Evolutionary conservation across 78 protist species (phyloP), one percentile per base, ranked within the genome.

Genomic region (Polysphondylium violaceum): DNA sequence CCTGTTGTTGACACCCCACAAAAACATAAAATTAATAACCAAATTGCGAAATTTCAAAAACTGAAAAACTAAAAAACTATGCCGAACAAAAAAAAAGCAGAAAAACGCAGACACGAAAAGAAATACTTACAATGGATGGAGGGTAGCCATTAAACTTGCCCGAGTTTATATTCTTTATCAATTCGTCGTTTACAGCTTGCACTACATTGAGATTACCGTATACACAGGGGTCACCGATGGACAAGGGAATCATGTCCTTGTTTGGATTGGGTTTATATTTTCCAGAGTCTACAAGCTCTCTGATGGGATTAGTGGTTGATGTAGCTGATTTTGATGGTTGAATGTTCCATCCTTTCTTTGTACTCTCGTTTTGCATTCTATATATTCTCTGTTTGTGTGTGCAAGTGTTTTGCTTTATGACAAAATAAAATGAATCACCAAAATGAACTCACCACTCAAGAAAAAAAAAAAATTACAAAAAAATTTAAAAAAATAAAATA

Each of bases 141-240:
- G 95, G 83, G 75, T 97, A 97, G 19, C 98, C 98, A 74, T 97
- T 95, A 74, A 23, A 63, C 31, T 85, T 92, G 25, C 8, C 14
- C 12, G 75, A 23, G 43, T 81, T 11, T 25, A 94, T 56, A 41
- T 41, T 61, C 19, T 72, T 81, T 38, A 47, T 33, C 23, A 94
- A 40, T 12, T 61, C 40, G 12, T 89, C 85, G 36, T 38, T 38
- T 29, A 73, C 91, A 27, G 17, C 27, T 9, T 59, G 74, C 23
- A 63, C 59, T n/a, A 86, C 61, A 17, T 19, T 50, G 1, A 97
- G 60, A 64, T 97, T 97, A 51, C 97, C 98, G 51, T 81, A 96
- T 0, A 95, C 94, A 44, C 97, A 93, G 21, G 98, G 98, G 59
- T 97, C 98, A 61, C 96, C 96, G 44, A 95, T 94, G 2, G 96